Base-by-base conservation (phyloP, 2,329 filamentous ascomycete species). In the Colletotrichum tanaceti region DNA sequence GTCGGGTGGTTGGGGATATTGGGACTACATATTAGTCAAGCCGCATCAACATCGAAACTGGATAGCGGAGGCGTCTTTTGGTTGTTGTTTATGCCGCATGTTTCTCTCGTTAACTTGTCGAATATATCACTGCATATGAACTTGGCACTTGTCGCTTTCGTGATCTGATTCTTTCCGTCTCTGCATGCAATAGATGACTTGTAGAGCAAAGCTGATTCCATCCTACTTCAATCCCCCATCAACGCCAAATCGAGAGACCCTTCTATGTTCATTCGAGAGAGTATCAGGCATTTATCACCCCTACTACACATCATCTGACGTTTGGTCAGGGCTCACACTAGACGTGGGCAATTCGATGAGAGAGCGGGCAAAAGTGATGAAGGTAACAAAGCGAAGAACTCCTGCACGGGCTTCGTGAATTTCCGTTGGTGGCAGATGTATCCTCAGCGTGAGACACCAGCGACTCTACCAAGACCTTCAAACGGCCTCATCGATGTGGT, bases 31-130 rank as follows among this genome's bases (percentile, higher is more conserved):
- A 47, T 57, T 22, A 61, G 62, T 47, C 54, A 65, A 63, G 54
- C 54, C 61, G 49, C 65, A 65, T 59, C 61, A 43, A 41, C 61
- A 68, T 49, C 49, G 54, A 65, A 54, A 59, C 54, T 49, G 41
- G 49, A 50, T 65, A 49, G 65, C 49, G 61, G 61, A 50, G 61
- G 54, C 65, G 61, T 68, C 65, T 68, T 66, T 38, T 44, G 24
- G 24, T 58, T 54, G 63, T 49, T 68, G 43, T 54, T 62, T 65
- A 65, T 60, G 50, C 61, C 24, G 62, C 65, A 55, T 59, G 18
- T 58, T 65, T 55, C 61, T 59, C 38, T 68, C 54, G 61, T 65
- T 68, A 24, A 58, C 35, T 59, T 59, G n/a, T 65, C 39, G 65
- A 65, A 59, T 68, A 68, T 47, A 68, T 65, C 44, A 65, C 22